Base-by-base conservation (phyloP, 805 yeast genomes). In the Wickerhamiella australiensis region DNA sequence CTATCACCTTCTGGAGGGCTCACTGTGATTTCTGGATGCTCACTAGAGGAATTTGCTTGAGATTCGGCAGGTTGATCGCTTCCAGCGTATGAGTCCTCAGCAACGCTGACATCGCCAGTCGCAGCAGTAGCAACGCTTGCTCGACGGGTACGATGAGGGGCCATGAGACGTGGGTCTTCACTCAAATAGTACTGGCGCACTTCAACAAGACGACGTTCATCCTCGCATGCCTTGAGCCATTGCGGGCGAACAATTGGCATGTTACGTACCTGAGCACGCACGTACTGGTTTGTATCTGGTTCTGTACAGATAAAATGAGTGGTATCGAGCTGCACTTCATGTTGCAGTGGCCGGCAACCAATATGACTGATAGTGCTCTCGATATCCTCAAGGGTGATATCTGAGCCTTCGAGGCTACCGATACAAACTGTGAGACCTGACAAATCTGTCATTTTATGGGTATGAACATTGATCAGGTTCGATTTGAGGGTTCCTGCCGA, bases 211-310 rank as follows among this genome's bases (percentile, higher is more conserved):
- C 95, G 70, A 57, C 92, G 77, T 61, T 88, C 96, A 40, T 74
- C 65, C 58, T 85, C 94, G 68, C 97, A 92, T 0, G 96, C 96
- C 65, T 83, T 82, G 51, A 92, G 70, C 97, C 97, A 92, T 63
- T 92, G 96, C 0, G 98, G 97, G 64, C 95, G 76, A 23, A 92
- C 88, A 36, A 92, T 77, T 1, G 98, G 98, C 50, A 92, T 86
- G 61, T 87, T 92, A 69, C 78, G 76, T 48, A 82, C 87, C 53
- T 75, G 73, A 1, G 97, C 98, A 61, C 78, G 81, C 54, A 79
- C 72, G 68, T 77, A 83, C 64, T 85, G 88, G 15, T 80, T 73
- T n/a, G 85, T 86, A 38, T 69, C 69, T 45, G 79, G 79, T 18
- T 76, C 73, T 13, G 94, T 81, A 54, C 83, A 75, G n/a, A 92